phyloP scores from a whole-genome alignment of 768 basidiomycete genomes.

The Lyophyllum semitale region DNA sequence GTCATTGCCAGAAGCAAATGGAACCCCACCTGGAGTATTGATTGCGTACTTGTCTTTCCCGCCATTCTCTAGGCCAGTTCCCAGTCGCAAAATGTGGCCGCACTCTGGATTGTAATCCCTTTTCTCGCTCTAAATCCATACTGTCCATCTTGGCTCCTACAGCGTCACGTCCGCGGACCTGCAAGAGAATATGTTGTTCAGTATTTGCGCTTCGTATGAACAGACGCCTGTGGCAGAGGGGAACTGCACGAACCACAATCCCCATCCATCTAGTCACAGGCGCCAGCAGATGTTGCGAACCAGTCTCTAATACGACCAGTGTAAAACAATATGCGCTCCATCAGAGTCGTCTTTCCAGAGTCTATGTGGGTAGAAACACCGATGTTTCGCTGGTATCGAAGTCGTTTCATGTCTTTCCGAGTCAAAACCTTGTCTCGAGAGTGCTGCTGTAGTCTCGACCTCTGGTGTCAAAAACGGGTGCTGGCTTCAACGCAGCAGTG shows the following conservation, averaged over 20 bases:
- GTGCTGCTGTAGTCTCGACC: slow-evolving; percentile 22
- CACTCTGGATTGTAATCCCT: slow-evolving; percentile 99
- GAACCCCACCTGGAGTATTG: slow-evolving; percentile 86
- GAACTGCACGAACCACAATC: slow-evolving; percentile 9
- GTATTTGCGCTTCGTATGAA: slow-evolving; percentile 4
- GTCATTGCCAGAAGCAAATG: not conserved
- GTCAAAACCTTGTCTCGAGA: slow-evolving; percentile 52
- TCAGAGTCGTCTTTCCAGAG: slow-evolving; percentile 97
- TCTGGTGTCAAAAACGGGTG: slow-evolving; percentile 17
- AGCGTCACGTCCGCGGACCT: slow-evolving; percentile 92
- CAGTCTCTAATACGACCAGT: slow-evolving; percentile 93
- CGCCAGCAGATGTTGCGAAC: slow-evolving; percentile 44
- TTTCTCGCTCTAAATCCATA: slow-evolving; percentile 98
- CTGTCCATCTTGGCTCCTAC: slow-evolving; percentile 99
- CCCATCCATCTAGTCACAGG: slow-evolving; percentile 18
- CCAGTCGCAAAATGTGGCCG: slow-evolving; percentile 99
- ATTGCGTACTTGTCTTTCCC: slow-evolving; percentile 84
- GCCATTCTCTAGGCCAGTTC: slow-evolving; percentile 58
- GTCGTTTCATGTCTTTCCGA: slow-evolving; percentile 63
- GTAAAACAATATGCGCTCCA: slow-evolving; percentile 94
- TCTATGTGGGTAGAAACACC: slow-evolving; percentile 96
- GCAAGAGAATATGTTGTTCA: slow-evolving; percentile 11
- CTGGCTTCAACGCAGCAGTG: slow-evolving; percentile 42
- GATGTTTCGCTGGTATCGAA: slow-evolving; percentile 87
- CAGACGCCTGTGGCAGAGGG: slow-evolving; percentile 22